Evolutionary conservation across 768 basidiomycete genomes (phyloP).

Genomic region (Tylopilus sp.): DNA sequence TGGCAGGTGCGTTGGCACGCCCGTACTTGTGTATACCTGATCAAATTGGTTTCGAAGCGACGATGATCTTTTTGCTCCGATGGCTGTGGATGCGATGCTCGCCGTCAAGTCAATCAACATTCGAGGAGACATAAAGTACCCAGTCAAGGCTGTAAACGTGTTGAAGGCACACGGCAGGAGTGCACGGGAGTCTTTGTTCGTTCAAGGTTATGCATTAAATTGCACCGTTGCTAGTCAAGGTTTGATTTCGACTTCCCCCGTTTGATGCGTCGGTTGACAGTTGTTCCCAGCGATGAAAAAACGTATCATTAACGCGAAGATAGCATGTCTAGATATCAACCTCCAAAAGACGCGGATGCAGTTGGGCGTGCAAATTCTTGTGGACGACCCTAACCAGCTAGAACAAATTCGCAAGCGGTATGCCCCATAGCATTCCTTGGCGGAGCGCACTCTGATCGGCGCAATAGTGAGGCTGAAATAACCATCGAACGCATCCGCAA

Average conservation of each 20-base stretch:
- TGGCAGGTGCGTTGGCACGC: constrained; percentile 68
- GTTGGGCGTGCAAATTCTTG: constrained; percentile 93
- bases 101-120: constrained; percentile 93
- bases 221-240: constrained; percentile 99
- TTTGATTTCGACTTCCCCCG: constrained; percentile 33
- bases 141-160: constrained; percentile 98
- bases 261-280: constrained; percentile 1
- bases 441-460: constrained; percentile 10
- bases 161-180: constrained; percentile 97
- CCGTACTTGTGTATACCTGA: neutral
- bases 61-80: constrained; percentile 95
- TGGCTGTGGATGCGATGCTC: constrained; percentile 99
- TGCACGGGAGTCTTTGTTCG: constrained; percentile 90
- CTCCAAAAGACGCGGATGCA: constrained; percentile 97
- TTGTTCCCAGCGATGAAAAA: constrained; percentile 86
- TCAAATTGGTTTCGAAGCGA: constrained; percentile 53
- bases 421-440: constrained; percentile 16
- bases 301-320: constrained; percentile 88
- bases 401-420: constrained; percentile 95
- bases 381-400: constrained; percentile 93
- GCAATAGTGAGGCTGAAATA: constrained; percentile 84
- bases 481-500: constrained; percentile 94
- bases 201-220: constrained; percentile 96
- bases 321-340: constrained; percentile 98
- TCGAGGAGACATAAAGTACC: constrained; percentile 96